phyloP scores from a whole-genome alignment of 106 monocot species.

The Dioscorea alata region DNA sequence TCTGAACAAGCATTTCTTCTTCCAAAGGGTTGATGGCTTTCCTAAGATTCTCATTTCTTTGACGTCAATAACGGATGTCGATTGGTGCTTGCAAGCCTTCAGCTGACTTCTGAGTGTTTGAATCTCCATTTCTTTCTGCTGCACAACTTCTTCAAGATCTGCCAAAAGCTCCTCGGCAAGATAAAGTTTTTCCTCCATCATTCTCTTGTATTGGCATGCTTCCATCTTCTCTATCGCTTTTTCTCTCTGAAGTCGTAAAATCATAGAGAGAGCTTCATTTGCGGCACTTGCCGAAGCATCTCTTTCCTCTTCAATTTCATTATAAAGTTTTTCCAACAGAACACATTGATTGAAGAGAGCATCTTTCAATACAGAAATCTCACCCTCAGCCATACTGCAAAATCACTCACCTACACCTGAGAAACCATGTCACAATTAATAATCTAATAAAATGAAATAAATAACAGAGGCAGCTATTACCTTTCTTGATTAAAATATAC shows the following conservation, averaged over 20 bases:
- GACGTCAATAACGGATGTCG: slow-evolving; percentile 9
- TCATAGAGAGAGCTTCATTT: slow-evolving; percentile 78
- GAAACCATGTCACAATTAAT: neutral
- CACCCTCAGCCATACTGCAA: slow-evolving; percentile 33
- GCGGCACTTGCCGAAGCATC: slow-evolving; percentile 81
- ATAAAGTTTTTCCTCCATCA: slow-evolving; percentile 71
- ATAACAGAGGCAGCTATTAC: neutral
- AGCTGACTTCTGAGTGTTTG: slow-evolving; percentile 40
- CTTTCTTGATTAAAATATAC: neutral
- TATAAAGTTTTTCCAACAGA: slow-evolving; percentile 43
- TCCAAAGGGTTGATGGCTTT: slow-evolving; percentile 1
- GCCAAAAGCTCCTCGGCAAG: slow-evolving; percentile 47
- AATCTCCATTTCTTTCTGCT: slow-evolving; percentile 78
- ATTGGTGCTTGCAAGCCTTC: slow-evolving; percentile 28
- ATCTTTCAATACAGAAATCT: slow-evolving; percentile 45
- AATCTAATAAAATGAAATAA: neutral
- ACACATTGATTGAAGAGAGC: slow-evolving; percentile 45
- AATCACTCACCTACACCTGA: neutral
- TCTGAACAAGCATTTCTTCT: slow-evolving; percentile 11
- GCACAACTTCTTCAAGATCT: slow-evolving; percentile 51
- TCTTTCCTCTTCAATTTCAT: slow-evolving; percentile 81
- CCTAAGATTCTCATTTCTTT: slow-evolving; percentile 11
- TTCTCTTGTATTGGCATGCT: slow-evolving; percentile 76
- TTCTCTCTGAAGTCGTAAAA: slow-evolving; percentile 74
- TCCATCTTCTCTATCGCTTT: slow-evolving; percentile 84